Conservation (phyloP, 2,329 filamentous ascomycete genomes). For the Boeremia exigua region DNA sequence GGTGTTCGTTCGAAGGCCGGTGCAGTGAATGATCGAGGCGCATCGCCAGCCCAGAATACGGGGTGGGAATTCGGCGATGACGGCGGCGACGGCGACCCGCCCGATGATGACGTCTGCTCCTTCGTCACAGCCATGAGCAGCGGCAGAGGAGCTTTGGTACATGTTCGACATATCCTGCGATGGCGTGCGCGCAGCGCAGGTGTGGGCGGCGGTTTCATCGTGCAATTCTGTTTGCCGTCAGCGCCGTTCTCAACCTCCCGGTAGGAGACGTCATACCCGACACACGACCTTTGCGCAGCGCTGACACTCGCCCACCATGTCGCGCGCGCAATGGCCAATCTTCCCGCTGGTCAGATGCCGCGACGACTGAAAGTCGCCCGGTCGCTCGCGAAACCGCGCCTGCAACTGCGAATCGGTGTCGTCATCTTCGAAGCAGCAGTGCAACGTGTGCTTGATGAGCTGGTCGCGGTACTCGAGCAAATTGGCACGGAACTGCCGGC, state of each 20-base stretch:
- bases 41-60: conserved; percentile 22
- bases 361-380: conserved; percentile 15
- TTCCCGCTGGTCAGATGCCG: conserved; percentile 65
- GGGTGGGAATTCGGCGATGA: conserved; percentile 29
- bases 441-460: conserved; percentile 76
- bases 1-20: conserved; percentile 59
- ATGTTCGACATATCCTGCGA: conserved; percentile 79
- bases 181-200: conserved; percentile 74
- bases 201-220: conserved; percentile 77
- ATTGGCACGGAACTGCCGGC: conserved; percentile 77
- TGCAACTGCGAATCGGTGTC: conserved; percentile 55
- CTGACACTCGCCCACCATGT: conserved; percentile 84
- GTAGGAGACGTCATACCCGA: conserved; percentile 64
- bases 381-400: conserved; percentile 50
- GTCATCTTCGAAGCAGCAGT: conserved; percentile 73
- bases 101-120: conserved; percentile 25
- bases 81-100: conserved; percentile 29
- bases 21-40: conserved; percentile 48
- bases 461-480: conserved; percentile 79
- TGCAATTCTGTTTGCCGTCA: conserved; percentile 73
- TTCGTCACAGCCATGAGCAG: conserved; percentile 50
- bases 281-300: conserved; percentile 80
- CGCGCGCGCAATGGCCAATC: conserved; percentile 79
- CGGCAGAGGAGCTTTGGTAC: conserved; percentile 73
- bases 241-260: conserved; percentile 2